A percentile compares a stretch with the other conserved stretches of the same genome.
Conservation (phyloP, 176 grass and related monocot species). For the Phoenix roebelenii region DNA sequence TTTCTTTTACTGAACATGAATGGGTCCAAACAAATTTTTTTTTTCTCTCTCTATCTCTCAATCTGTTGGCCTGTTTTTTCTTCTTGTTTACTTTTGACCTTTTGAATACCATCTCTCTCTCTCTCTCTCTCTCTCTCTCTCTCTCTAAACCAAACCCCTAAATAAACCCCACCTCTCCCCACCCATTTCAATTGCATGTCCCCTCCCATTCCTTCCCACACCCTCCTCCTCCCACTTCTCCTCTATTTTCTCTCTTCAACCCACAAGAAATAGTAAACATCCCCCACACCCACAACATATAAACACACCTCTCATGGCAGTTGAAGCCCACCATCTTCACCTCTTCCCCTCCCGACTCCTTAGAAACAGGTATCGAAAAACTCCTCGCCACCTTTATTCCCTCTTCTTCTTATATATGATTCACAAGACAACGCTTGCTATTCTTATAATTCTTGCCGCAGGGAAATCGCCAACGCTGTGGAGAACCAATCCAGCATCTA, state of each 20-base stretch:
- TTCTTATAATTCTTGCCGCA: not conserved
- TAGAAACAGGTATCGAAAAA: slow-evolving; percentile 9
- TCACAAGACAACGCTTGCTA: too few species aligned
- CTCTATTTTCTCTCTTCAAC: not conserved
- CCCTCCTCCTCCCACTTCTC: not conserved
- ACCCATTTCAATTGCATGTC: slow-evolving; percentile 5
- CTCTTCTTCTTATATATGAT: too few species aligned
- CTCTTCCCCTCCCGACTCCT: slow-evolving; percentile 19
- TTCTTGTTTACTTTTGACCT: too few species aligned
- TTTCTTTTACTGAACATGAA: too few species aligned
- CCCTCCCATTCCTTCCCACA: not conserved
- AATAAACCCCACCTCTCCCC: slow-evolving; percentile 9
- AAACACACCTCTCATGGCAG: slow-evolving; percentile 32
- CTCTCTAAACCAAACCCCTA: slow-evolving; percentile 7
- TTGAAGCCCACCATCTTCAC: slow-evolving; percentile 39
- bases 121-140: too few species aligned
- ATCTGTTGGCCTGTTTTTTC: too few species aligned
- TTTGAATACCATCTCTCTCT: too few species aligned
- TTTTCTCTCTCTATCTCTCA: not conserved
- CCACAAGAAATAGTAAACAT: not conserved
- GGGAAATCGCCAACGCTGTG: not conserved
- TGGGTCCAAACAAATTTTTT: too few species aligned
- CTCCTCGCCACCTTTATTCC: not conserved
- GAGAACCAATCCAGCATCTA: slow-evolving; percentile 5
- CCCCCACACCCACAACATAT: not conserved